Base-by-base conservation (phyloP, 805 yeast species). In the Jamesozyma piceae region DNA sequence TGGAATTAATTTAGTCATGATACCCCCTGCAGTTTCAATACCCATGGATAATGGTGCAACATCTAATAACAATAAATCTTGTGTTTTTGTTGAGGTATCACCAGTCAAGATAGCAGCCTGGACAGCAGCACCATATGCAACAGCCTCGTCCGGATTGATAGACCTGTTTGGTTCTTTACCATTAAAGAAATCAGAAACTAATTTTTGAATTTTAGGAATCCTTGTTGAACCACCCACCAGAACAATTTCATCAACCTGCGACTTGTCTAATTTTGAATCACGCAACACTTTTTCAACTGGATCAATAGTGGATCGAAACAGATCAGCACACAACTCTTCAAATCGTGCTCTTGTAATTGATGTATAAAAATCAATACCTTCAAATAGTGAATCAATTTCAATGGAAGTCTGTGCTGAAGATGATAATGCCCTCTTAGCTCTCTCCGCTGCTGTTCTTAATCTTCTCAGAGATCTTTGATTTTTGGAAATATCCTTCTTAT, bases 1-100 rank as follows among this genome's bases (percentile, higher is more conserved):
- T 68, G 95, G 94, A 60, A 87, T 88, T 73, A 88, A 78, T 73
- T 85, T 85, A 69, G 96, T 88, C 95, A 88, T 87, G 72, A 88
- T 88, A 78, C 96, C 96, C 75, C 97, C 96, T 60, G 95, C 95
- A 56, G 95, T 88, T 75, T 88, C 96, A 70, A 88, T 88, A 78
- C 97, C 97, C 59, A 86, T 68, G 44, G 96, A 87, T 65, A 88
- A 77, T 68, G 97, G 96, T 60, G 96, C 90, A 88, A n/a, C n/a
- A n/a, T n/a, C n/a, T n/a, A n/a, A n/a, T n/a, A n/a, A n/a, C n/a
- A n/a, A n/a, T n/a, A n/a, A 74, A 68, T 88, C 96, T 74, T 88
- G 95, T 49, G 95, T 88, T 81, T 87, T 85, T 51, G 95, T 80
- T 33, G 95, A 86, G 57, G 89, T 80, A 71, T 88, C 95, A 72